These are phyloP conservation scores for Cyclostephanos invisitatus DNA, from an alignment of 108 stramenopile genomes.

Conservation along the genomic window DNA sequence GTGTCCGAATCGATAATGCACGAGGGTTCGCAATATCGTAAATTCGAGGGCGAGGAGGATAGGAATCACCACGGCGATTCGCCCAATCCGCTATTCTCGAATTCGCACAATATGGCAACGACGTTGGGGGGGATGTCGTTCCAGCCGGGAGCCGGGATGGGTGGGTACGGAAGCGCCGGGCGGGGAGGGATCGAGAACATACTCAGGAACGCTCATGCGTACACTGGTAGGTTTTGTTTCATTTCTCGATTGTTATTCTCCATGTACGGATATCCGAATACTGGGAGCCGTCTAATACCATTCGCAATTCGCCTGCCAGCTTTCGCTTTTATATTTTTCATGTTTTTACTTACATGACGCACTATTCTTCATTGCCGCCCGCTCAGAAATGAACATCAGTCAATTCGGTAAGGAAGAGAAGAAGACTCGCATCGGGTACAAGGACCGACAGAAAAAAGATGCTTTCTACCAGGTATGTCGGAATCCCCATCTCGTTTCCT, in stretches of 20 bases:
- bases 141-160: conserved; percentile 69
- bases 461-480: conserved; percentile 32
- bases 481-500: neutral
- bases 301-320: too few relatives aligned
- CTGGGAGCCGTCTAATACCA: too few relatives aligned
- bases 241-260: too few relatives aligned
- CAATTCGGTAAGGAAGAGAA: conserved; percentile 89
- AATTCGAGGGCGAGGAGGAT: conserved; percentile 92
- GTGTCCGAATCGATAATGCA: conserved; percentile 84
- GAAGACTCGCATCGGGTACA: conserved; percentile 86
- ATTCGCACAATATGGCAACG: conserved; percentile 84
- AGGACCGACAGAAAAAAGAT: conserved; percentile 86
- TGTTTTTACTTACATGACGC: neutral
- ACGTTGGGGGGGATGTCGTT: conserved; percentile 67
- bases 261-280: too few relatives aligned
- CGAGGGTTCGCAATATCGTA: conserved; percentile 83
- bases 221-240: conserved; percentile 23
- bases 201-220: conserved; percentile 81
- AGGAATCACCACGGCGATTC: conserved; percentile 90
- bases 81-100: conserved; percentile 74
- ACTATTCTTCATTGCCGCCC: neutral
- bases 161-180: conserved; percentile 64
- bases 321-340: neutral
- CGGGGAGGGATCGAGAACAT: conserved; percentile 63
- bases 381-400: conserved; percentile 79